A percentile compares a stretch with the other conserved stretches of the same genome.
Evolutionary conservation across 2,329 filamentous ascomycete species (phyloP).

Genomic region (Sphaerulina vaccinii): DNA sequence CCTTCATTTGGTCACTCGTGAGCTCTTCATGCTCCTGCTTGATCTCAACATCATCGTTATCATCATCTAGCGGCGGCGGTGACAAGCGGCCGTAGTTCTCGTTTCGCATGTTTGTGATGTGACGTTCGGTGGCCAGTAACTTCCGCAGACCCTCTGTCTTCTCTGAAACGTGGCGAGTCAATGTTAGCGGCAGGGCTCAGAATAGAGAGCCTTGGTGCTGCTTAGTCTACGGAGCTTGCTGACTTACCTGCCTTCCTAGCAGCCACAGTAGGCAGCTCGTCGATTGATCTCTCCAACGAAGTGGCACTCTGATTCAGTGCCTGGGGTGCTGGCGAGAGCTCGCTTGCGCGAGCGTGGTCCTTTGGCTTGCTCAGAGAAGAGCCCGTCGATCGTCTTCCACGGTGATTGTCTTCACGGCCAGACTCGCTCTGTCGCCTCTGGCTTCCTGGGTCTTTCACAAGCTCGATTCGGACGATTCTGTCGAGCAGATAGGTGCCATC

Average conservation of each 20-base stretch:
- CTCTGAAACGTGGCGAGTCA: neutral
- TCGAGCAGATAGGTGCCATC: neutral
- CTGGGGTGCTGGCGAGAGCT: too few species aligned
- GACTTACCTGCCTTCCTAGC: too few species aligned
- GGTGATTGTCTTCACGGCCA: neutral
- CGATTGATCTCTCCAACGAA: too few species aligned
- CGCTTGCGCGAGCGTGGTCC: too few species aligned
- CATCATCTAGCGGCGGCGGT: too few species aligned
- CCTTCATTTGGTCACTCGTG: constrained; percentile 14
- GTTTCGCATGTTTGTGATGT: neutral
- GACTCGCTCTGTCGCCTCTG: too few species aligned
- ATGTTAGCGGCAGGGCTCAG: too few species aligned
- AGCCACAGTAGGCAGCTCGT: too few species aligned
- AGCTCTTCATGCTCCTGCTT: neutral
- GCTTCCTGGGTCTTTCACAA: neutral
- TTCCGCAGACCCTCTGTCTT: neutral
- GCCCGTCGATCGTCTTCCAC: neutral
- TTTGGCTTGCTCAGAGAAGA: too few species aligned
- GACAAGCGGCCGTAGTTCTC: constrained; percentile 9
- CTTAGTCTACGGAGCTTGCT: too few species aligned
- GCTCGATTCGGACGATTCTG: neutral
- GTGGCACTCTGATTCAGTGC: too few species aligned
- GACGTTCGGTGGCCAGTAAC: neutral
- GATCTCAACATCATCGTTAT: neutral
- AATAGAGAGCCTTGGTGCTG: too few species aligned